phyloP scores from a whole-genome alignment of 1,139 yeast genomes.

The Suhomyces wounanorum region DNA sequence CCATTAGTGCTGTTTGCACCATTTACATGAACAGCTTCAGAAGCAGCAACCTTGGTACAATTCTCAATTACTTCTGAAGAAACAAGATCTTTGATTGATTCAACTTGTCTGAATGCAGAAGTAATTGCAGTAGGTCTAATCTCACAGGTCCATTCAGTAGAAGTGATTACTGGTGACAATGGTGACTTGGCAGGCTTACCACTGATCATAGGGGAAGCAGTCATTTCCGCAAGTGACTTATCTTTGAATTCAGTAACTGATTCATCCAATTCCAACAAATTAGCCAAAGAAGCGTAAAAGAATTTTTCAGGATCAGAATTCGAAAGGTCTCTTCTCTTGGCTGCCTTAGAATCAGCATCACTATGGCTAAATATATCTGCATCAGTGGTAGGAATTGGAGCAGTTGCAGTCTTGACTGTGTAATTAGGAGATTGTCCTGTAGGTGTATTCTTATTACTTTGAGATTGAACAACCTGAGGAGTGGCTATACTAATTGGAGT shows the following conservation, averaged over 20 bases:
- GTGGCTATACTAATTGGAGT: conserved; percentile 51
- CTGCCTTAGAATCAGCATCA: conserved; percentile 34
- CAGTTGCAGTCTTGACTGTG: conserved; percentile 17
- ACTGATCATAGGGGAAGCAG: conserved; percentile 31
- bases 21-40: conserved; percentile 10
- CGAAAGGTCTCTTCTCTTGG: conserved; percentile 50
- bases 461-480: conserved; percentile 40
- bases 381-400: conserved; percentile 20
- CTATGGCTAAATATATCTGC: conserved; percentile 28
- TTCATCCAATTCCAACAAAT: conserved; percentile 50
- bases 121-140: conserved; percentile 48
- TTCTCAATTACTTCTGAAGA: conserved; percentile 33
- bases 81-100: conserved; percentile 34
- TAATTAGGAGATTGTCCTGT: conserved; percentile 41
- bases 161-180: conserved; percentile 30
- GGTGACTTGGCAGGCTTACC: conserved; percentile 37
- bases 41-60: conserved; percentile 25
- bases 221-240: conserved; percentile 24
- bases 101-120: conserved; percentile 51
- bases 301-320: conserved; percentile 49
- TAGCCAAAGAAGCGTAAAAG: conserved; percentile 53
- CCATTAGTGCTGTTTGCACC: conserved; percentile 6
- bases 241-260: conserved; percentile 22
- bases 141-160: conserved; percentile 47
- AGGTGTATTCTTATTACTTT: conserved; percentile 48